These are phyloP conservation scores for Yamadazyma conglobata DNA, from an alignment of 1,139 yeast genomes.

Conservation along the genomic window DNA sequence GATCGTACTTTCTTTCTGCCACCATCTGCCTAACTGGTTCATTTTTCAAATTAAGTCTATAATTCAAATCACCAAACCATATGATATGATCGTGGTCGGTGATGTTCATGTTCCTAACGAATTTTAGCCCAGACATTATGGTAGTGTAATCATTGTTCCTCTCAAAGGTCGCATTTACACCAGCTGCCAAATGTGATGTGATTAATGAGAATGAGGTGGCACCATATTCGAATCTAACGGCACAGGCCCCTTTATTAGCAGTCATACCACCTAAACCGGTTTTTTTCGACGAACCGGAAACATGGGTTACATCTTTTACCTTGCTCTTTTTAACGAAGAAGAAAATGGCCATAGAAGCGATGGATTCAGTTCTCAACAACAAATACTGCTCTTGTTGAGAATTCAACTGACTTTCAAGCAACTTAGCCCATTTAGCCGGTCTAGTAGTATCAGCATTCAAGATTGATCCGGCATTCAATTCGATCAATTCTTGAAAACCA, in stretches of 20 bases:
- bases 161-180: conserved; percentile 77
- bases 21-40: conserved; percentile 68
- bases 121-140: conserved; percentile 70
- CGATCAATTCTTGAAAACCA: conserved; percentile 92
- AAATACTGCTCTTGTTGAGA: conserved; percentile 33
- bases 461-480: conserved; percentile 81
- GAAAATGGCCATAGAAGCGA: conserved; percentile 43
- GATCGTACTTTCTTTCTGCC: conserved; percentile 40
- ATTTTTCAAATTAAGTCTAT: conserved; percentile 71
- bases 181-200: conserved; percentile 96
- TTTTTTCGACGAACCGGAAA: conserved; percentile 77
- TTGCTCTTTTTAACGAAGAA: conserved; percentile 42
- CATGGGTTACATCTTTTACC: conserved; percentile 61
- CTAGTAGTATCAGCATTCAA: conserved; percentile 65
- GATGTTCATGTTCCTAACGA: conserved; percentile 66
- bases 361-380: conserved; percentile 41
- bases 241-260: conserved; percentile 91
- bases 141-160: conserved; percentile 86
- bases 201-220: conserved; percentile 76
- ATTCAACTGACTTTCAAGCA: conserved; percentile 56
- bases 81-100: conserved; percentile 81
- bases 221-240: conserved; percentile 74
- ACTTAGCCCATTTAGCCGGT: conserved; percentile 60
- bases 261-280: conserved; percentile 92
- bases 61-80: conserved; percentile 97